Evolutionary conservation across 352 stramenopile genomes (phyloP).

Genomic region (Globisporangium iwayamae): DNA sequence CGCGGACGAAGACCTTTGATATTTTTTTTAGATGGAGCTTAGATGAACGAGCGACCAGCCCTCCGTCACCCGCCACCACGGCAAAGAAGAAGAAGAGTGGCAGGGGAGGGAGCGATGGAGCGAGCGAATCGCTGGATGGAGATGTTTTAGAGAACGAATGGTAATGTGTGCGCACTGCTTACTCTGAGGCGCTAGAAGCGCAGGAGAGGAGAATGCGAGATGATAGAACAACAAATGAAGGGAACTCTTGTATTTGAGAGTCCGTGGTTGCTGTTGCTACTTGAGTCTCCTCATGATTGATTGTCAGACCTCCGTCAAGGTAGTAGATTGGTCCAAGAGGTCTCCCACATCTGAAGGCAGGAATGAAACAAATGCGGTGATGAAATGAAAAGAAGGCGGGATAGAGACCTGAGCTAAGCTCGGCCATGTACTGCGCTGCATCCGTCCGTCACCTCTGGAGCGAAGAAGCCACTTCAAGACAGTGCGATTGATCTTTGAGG

Average conservation of each 20-base stretch:
- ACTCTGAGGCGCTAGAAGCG: slow-evolving; percentile 3
- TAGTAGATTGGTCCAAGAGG: too few species aligned
- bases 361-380: too few species aligned
- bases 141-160: slow-evolving; percentile 39
- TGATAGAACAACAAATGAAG: slow-evolving; percentile 6
- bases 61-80: neutral
- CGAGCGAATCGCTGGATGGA: slow-evolving; percentile 25
- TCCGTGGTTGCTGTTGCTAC: neutral
- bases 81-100: neutral
- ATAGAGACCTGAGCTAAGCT: too few species aligned
- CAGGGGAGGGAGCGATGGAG: slow-evolving; percentile 5
- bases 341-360: neutral
- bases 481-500: neutral
- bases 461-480: slow-evolving; percentile 1
- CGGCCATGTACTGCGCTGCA: too few species aligned
- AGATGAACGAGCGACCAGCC: neutral
- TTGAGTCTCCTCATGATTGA: too few species aligned
- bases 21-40: slow-evolving; percentile 14
- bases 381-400: too few species aligned
- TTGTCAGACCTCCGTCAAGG: too few species aligned
- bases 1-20: neutral
- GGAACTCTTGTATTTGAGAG: neutral
- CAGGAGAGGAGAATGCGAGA: neutral
- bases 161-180: slow-evolving; percentile 21
- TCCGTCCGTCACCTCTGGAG: too few species aligned